Conservation (phyloP, 441 rosid species). For the Populus trichocarpa region DNA sequence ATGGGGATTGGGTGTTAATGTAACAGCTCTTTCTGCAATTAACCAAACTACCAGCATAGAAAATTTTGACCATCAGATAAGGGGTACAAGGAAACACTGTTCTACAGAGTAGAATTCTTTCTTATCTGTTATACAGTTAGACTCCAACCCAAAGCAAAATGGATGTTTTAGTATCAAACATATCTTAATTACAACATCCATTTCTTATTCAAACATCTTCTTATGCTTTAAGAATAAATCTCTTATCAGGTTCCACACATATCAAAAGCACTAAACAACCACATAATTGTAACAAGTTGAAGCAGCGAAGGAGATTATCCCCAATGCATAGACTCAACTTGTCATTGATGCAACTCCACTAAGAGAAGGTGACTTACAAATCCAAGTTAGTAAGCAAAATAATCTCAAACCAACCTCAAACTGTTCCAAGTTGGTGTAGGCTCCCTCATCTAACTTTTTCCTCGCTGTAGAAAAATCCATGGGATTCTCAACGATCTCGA, state of each 20-base stretch:
- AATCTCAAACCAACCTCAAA: constrained; percentile 58
- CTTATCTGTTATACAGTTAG: not conserved
- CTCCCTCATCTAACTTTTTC: constrained; percentile 61
- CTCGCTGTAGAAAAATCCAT: constrained; percentile 83
- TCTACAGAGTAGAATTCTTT: not conserved
- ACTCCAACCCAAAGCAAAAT: not conserved
- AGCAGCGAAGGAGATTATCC: not conserved
- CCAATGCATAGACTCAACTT: not conserved
- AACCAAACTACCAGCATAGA: not conserved
- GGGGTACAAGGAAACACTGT: not conserved
- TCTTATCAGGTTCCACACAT: not conserved
- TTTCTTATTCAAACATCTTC: not conserved
- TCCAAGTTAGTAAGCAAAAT: constrained; percentile 8
- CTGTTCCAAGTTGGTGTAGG: constrained; percentile 62
- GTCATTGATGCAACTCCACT: not conserved
- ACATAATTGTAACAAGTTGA: not conserved
- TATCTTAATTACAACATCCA: not conserved
- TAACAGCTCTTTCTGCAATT: not conserved
- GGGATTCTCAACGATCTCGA: constrained; percentile 67
- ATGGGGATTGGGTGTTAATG: not conserved
- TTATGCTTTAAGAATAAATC: not conserved
- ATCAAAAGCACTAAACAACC: not conserved
- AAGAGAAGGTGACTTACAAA: not conserved
- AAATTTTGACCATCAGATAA: not conserved
- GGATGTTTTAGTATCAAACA: not conserved